phyloP scores from a whole-genome alignment of 2,329 filamentous ascomycete genomes.

The Cladosporium cucumerinum region DNA sequence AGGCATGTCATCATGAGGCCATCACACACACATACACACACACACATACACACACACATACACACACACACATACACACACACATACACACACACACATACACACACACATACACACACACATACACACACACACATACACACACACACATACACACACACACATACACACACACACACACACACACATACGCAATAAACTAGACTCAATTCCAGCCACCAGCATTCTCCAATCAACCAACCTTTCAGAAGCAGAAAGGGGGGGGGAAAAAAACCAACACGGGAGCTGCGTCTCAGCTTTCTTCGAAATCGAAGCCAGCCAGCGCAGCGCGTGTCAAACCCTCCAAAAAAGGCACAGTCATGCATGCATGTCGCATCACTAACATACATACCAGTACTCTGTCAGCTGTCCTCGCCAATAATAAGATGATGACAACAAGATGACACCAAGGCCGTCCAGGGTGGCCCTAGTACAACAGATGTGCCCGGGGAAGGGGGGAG shows the following conservation, averaged over 20 bases:
- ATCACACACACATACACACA: not conserved
- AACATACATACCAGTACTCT: too few relatives aligned
- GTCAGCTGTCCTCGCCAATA: not conserved
- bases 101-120: not conserved
- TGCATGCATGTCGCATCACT: not conserved
- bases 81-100: not conserved
- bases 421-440: not conserved
- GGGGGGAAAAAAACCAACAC: too few relatives aligned
- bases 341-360: not conserved
- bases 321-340: not conserved
- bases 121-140: too few relatives aligned
- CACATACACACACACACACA: not conserved
- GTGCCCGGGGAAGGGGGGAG: too few relatives aligned
- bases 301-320: too few relatives aligned
- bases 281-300: too few relatives aligned
- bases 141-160: not conserved
- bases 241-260: too few relatives aligned
- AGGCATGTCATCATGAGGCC: not conserved
- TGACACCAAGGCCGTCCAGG: not conserved
- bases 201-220: too few relatives aligned
- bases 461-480: not conserved
- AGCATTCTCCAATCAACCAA: too few relatives aligned
- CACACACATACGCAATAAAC: not conserved
- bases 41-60: not conserved
- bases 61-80: not conserved